Conservation (phyloP, 805 yeast genomes). For the Teunomyces panamensis region DNA sequence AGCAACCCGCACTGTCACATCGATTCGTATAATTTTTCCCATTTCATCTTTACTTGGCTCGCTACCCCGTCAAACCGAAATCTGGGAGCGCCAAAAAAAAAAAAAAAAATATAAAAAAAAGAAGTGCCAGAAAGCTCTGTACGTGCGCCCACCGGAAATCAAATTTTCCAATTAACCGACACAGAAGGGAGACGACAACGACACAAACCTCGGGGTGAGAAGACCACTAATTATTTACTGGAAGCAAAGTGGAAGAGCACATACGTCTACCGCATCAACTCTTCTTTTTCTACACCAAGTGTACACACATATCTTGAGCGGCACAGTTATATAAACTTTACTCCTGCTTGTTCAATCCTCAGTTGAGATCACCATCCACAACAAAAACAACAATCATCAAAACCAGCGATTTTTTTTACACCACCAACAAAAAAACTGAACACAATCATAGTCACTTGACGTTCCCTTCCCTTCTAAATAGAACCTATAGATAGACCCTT, state of each 20-base stretch:
- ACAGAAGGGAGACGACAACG: conserved; percentile 3
- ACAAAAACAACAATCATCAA: too few species aligned
- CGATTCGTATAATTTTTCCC: neutral
- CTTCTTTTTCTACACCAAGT: neutral
- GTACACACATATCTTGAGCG: neutral
- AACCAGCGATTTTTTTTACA: neutral
- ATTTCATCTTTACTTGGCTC: neutral
- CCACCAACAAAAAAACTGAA: too few species aligned
- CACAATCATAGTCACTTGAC: too few species aligned
- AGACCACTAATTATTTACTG: neutral
- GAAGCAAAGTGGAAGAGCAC: neutral
- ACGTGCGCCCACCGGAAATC: conserved; percentile 1
- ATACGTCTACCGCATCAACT: neutral
- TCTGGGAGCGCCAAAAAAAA: neutral
- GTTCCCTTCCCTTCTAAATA: neutral
- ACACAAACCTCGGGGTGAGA: conserved; percentile 5
- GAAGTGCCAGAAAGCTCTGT: neutral
- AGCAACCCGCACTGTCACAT: neutral
- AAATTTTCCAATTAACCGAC: conserved; percentile 4
- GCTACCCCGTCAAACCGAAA: neutral
- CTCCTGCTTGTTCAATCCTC: neutral
- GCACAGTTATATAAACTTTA: neutral
- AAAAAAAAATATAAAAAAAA: neutral
- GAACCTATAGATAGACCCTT: neutral
- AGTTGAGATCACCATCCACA: too few species aligned